phyloP scores from a whole-genome alignment of 2,329 filamentous ascomycete species.

The Neonectria neomacrospora region DNA sequence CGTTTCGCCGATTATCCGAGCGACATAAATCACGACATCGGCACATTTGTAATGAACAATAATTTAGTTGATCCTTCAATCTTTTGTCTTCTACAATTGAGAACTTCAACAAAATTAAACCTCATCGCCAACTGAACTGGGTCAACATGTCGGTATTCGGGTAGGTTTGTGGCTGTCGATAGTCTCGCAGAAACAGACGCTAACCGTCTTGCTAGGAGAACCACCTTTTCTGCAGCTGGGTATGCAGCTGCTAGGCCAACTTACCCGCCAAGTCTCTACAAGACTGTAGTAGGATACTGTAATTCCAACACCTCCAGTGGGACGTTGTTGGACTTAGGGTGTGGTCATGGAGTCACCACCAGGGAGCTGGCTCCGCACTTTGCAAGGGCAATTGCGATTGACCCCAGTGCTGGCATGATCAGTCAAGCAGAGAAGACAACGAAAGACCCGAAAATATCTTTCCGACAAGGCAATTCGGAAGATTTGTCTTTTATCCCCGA shows the following conservation, averaged over 20 bases:
- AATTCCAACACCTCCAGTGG: slow-evolving; percentile 47
- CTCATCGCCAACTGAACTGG: not conserved
- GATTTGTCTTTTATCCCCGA: slow-evolving; percentile 61
- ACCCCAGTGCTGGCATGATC: slow-evolving; percentile 69
- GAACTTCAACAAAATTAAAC: not conserved
- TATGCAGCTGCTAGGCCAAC: slow-evolving; percentile 70
- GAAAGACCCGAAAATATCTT: slow-evolving; percentile 57
- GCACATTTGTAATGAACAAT: slow-evolving; percentile 3
- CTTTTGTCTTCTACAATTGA: not conserved
- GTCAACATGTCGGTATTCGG: slow-evolving; percentile 41
- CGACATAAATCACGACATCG: slow-evolving; percentile 1
- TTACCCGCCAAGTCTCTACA: slow-evolving; percentile 67
- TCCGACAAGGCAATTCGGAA: slow-evolving; percentile 64
- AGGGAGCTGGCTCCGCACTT: slow-evolving; percentile 66
- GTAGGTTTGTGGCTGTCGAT: slow-evolving; percentile 27
- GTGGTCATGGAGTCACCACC: slow-evolving; percentile 69
- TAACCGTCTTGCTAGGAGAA: slow-evolving; percentile 54
- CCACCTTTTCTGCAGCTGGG: slow-evolving; percentile 64
- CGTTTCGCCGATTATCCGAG: slow-evolving; percentile 28
- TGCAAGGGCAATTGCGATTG: slow-evolving; percentile 61
- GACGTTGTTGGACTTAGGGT: slow-evolving; percentile 68
- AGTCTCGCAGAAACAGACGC: not conserved
- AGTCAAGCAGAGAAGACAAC: slow-evolving; percentile 59
- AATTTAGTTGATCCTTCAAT: slow-evolving; percentile 1
- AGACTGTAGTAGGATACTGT: slow-evolving; percentile 65